Conservation (phyloP, 805 yeast genomes). For the Yarrowia sp. region DNA sequence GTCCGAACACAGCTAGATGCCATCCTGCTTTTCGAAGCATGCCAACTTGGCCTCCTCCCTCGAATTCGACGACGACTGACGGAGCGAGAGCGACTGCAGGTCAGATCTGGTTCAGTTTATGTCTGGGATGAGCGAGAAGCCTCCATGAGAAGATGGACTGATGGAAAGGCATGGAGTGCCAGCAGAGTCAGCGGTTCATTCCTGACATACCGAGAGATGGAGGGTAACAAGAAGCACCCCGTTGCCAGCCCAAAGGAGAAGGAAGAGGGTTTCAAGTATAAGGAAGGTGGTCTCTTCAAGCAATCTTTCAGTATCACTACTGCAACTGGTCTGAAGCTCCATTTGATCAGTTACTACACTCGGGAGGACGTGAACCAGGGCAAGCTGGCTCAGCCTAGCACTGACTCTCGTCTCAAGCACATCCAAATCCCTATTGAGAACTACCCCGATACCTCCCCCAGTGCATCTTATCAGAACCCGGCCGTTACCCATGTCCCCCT, state of each 20-base stretch:
- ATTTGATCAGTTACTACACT: constrained; percentile 56
- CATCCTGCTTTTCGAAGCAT: constrained; percentile 61
- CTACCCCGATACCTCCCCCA: constrained; percentile 31
- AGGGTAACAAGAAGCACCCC: constrained; percentile 32
- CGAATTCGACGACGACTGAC: constrained; percentile 56
- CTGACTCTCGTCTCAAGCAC: constrained; percentile 43
- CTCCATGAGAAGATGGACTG: constrained; percentile 77
- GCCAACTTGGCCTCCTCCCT: constrained; percentile 55
- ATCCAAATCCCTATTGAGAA: constrained; percentile 37
- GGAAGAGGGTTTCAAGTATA: constrained; percentile 42
- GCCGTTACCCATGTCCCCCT: constrained; percentile 16
- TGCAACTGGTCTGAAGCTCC: constrained; percentile 52
- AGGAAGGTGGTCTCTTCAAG: constrained; percentile 56
- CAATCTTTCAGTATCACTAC: constrained; percentile 61
- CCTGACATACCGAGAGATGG: constrained; percentile 62
- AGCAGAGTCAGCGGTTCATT: constrained; percentile 65
- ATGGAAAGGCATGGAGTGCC: constrained; percentile 71
- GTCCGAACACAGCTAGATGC: constrained; percentile 62
- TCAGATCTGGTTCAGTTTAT: constrained; percentile 59
- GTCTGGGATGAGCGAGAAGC: constrained; percentile 72
- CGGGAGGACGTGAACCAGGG: constrained; percentile 35
- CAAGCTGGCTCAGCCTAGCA: constrained; percentile 45
- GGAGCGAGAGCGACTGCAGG: constrained; percentile 53
- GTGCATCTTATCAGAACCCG: constrained; percentile 29
- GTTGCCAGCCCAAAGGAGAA: constrained; percentile 6